Evolutionary conservation across 2,329 filamentous ascomycete species (phyloP), one percentile per base, ranked within the genome.

Genomic region (Fusarium sp.): DNA sequence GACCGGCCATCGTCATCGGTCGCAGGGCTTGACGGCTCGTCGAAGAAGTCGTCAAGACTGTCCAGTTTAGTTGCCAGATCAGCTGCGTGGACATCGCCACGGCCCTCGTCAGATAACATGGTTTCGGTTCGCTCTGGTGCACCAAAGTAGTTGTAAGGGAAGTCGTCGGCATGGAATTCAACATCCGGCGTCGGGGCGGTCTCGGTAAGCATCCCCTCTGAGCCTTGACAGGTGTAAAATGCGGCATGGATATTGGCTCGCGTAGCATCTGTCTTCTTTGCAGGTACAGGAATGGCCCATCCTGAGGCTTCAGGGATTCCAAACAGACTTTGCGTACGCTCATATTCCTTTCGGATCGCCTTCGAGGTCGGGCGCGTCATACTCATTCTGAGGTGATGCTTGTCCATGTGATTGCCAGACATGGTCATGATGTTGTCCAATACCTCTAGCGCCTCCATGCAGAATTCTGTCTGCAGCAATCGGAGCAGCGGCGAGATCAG

Each of bases 391-490:
- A 99, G 83, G 76, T 98, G 94, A 74, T 98, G 93, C 74, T 93
- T 93, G 79, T 98, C 96, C 86, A 97, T 93, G 2, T 95, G 92
- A 31, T 92, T 94, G 7, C 93, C 92, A 1, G 94, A 94, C 84
- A 98, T 95, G 28, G 92, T 93, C 88, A 98, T 97, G 73, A 98
- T 96, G 69, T 95, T 93, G 79, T 99, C 96, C 62, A 99, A 84
- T 2, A 99, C 95, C 70, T 93, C 90, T 12, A 99, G 83, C 13
- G 96, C 96, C 76, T 97, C 92, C 79, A 96, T 93, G 78, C 94
- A 98, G 75, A 94, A 94, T 64, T 97, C 93, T 3, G 95, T 98
- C 77, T 98, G 94, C 41, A 99, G 82, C 21, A 99, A 85, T 56
- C 96, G 89, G 57, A 99, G 83, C 1, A 99, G 85, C 1, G 96